A percentile compares a stretch with the other conserved stretches of the same genome.
Evolutionary conservation across 2,329 filamentous ascomycete genomes (phyloP).

Genomic region (Fusarium zealandicum): DNA sequence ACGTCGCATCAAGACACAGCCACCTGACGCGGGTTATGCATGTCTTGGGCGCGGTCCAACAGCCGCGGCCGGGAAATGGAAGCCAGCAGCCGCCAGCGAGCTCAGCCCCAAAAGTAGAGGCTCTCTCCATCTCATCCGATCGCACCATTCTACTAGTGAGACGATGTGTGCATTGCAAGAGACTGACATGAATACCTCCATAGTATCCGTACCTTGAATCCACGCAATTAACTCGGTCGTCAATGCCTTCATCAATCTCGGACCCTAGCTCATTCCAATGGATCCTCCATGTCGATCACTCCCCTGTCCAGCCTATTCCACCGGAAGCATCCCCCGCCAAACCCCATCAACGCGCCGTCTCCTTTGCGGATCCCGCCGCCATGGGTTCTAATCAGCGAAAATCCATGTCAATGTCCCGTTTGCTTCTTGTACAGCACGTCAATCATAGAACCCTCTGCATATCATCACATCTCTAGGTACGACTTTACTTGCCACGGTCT

Average conservation of each 20-base stretch:
- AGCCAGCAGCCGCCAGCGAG: conserved; percentile 5
- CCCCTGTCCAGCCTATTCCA: conserved; percentile 20
- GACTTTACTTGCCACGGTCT: no score
- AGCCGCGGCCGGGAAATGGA: not conserved
- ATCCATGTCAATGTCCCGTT: conserved; percentile 34
- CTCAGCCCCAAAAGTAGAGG: conserved; percentile 5
- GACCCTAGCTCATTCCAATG: conserved; percentile 8
- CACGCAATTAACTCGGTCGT: not conserved
- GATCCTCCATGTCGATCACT: conserved; percentile 13
- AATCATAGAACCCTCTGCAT: no score
- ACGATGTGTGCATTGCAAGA: conserved; percentile 3
- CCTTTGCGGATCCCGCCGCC: conserved; percentile 22
- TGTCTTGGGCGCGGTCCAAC: conserved; percentile 20
- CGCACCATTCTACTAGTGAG: not conserved
- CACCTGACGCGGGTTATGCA: conserved; percentile 27
- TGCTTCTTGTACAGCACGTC: not conserved
- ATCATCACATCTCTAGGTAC: not conserved
- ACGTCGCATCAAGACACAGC: conserved; percentile 27
- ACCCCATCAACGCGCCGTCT: conserved; percentile 21
- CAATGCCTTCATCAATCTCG: conserved; percentile 2
- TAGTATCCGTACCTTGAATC: no score
- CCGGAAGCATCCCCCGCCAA: conserved; percentile 33
- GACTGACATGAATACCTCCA: not conserved
- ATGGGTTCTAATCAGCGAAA: conserved; percentile 18
- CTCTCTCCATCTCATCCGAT: not conserved